Percentiles rank a stretch among this genome's conserved stretches.
Evolutionary conservation across 345 rosid genomes (phyloP).

Genomic region (Populus davidiana): DNA sequence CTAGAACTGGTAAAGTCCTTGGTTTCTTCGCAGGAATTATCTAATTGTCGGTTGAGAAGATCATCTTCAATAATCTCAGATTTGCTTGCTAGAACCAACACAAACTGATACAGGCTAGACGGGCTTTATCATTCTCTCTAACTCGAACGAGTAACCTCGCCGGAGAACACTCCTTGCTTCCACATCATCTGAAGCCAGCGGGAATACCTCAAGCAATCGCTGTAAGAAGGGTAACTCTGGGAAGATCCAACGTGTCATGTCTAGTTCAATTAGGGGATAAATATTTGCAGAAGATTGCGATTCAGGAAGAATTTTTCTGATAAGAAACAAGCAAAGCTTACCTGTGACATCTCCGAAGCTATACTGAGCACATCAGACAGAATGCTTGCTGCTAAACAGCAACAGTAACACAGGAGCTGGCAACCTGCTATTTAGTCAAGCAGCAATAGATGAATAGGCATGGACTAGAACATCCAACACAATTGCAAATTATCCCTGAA

Average conservation of each 20-base stretch:
- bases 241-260: constrained; percentile 26
- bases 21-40: constrained; percentile 29
- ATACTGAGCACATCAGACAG: constrained; percentile 54
- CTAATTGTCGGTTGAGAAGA: constrained; percentile 58
- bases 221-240: constrained; percentile 70
- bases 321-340: constrained; percentile 24
- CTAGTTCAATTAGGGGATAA: constrained; percentile 9
- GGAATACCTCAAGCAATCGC: constrained; percentile 62
- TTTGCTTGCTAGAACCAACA: constrained; percentile 41
- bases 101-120: constrained; percentile 37
- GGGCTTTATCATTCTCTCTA: constrained; percentile 45
- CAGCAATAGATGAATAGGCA: background rate
- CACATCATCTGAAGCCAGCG: constrained; percentile 57
- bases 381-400: constrained; percentile 74
- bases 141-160: constrained; percentile 52
- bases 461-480: background rate
- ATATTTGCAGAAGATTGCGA: background rate
- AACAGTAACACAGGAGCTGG: constrained; percentile 79
- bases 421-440: constrained; percentile 3
- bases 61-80: constrained; percentile 73
- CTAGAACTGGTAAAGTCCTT: constrained; percentile 28
- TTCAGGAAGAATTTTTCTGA: background rate
- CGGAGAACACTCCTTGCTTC: constrained; percentile 75
- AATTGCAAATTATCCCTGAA: background rate
- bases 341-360: constrained; percentile 60